Percentiles rank a stretch among this genome's conserved stretches.
phyloP scores from a whole-genome alignment of 768 basidiomycete genomes.

The Calvatia gigantea region DNA sequence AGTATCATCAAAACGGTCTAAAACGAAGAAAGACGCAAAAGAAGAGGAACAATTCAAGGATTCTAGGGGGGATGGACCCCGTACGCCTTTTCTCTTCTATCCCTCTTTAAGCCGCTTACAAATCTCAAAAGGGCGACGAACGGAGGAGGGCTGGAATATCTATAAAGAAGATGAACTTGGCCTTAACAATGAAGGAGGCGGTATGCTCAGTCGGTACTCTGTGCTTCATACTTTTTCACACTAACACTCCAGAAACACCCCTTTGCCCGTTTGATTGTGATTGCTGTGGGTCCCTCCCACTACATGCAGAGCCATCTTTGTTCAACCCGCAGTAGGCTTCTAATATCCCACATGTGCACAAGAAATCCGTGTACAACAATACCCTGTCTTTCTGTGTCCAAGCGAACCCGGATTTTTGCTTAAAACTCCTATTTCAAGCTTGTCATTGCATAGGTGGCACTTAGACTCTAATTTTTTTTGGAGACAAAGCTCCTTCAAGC shows the following conservation, averaged over 20 bases:
- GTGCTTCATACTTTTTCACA: conserved; percentile 20
- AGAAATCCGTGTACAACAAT: neutral
- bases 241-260: conserved; percentile 58
- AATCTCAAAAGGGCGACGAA: conserved; percentile 60
- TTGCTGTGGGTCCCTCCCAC: conserved; percentile 59
- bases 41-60: conserved; percentile 59
- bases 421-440: neutral
- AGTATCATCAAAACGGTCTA: conserved; percentile 8
- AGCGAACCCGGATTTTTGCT: neutral
- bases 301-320: conserved; percentile 22
- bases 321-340: neutral
- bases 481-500: neutral
- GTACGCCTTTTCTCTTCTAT: conserved; percentile 39
- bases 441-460: neutral
- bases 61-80: conserved; percentile 68
- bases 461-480: neutral
- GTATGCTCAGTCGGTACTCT: conserved; percentile 37
- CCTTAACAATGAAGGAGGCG: conserved; percentile 64
- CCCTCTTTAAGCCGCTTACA: conserved; percentile 12
- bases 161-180: conserved; percentile 85
- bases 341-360: neutral
- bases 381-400: neutral
- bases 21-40: conserved; percentile 23
- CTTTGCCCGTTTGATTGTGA: conserved; percentile 88
- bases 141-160: conserved; percentile 75